Percentiles rank a stretch among this genome's conserved stretches.
Conservation (phyloP, 306 rosid species). For the Malus domestica region DNA sequence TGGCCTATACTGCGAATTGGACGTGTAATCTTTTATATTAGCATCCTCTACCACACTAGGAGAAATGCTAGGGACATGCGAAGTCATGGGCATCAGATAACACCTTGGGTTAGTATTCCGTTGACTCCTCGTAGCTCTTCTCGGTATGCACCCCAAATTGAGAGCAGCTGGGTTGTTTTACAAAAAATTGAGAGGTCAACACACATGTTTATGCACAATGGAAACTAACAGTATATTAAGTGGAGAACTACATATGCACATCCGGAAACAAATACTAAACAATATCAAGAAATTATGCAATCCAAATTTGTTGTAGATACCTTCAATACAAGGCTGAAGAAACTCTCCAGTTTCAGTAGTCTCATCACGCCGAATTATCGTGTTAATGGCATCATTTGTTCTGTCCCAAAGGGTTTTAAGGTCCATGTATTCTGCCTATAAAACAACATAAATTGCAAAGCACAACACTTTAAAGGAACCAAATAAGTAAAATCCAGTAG, state of each 20-base stretch:
- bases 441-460: slow-evolving; percentile 14
- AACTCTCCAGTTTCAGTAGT: slow-evolving; percentile 50
- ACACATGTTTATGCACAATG: background rate
- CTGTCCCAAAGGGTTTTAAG: slow-evolving; percentile 57
- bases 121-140: slow-evolving; percentile 62
- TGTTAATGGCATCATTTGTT: slow-evolving; percentile 58
- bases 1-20: slow-evolving; percentile 14
- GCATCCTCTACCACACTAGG: slow-evolving; percentile 11
- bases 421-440: slow-evolving; percentile 66
- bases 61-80: slow-evolving; percentile 14
- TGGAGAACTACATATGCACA: background rate
- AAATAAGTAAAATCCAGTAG: slow-evolving; percentile 1
- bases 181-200: background rate
- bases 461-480: background rate
- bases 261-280: background rate
- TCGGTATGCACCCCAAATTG: slow-evolving; percentile 56
- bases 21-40: slow-evolving; percentile 3
- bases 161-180: slow-evolving; percentile 53
- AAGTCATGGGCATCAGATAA: slow-evolving; percentile 40
- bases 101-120: slow-evolving; percentile 41
- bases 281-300: background rate
- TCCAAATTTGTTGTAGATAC: slow-evolving; percentile 21
- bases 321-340: slow-evolving; percentile 88
- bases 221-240: background rate
- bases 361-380: slow-evolving; percentile 55